Conservation (phyloP, 1,284 basidiomycete species). For the Moesziomyces sp. region DNA sequence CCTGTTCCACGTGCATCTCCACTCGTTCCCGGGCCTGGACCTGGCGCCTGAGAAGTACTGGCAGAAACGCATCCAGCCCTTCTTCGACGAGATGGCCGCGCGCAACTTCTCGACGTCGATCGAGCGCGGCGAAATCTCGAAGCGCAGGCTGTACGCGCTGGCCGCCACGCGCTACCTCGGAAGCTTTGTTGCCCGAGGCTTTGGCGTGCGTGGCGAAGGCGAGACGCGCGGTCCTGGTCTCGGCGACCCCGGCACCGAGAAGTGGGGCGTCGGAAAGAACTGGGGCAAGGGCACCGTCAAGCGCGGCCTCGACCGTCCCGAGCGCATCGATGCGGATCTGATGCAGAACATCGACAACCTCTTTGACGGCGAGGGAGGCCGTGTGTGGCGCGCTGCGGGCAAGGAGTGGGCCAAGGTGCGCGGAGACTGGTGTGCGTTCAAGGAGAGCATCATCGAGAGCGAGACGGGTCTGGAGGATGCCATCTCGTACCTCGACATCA, state of each 20-base stretch:
- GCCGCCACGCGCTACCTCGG: conserved; percentile 61
- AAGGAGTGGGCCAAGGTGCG: conserved; percentile 54
- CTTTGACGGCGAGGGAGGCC: conserved; percentile 50
- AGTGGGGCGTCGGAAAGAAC: conserved; percentile 66
- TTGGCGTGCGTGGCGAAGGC: conserved; percentile 62
- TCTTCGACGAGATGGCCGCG: conserved; percentile 61
- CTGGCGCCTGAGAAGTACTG: conserved; percentile 61
- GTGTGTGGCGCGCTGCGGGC: conserved; percentile 57
- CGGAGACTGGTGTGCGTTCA: conserved; percentile 57
- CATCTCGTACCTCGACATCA: conserved; percentile 56
- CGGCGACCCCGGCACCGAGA: conserved; percentile 60
- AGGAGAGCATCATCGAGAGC: conserved; percentile 64
- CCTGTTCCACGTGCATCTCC: conserved; percentile 64
- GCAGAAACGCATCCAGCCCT: conserved; percentile 63
- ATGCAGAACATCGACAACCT: conserved; percentile 56
- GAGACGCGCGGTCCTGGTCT: conserved; percentile 63
- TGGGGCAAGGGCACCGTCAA: conserved; percentile 67
- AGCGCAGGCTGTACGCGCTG: conserved; percentile 58
- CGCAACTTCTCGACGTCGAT: conserved; percentile 58
- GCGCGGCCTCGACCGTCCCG: conserved; percentile 64
- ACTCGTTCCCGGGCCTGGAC: conserved; percentile 59
- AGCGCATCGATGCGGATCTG: conserved; percentile 47
- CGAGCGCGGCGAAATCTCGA: conserved; percentile 59
- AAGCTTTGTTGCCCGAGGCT: conserved; percentile 61
- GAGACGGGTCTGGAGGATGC: conserved; percentile 63